A percentile compares a stretch with the other conserved stretches of the same genome.
These are phyloP conservation scores for Zygoascus flipseniorum DNA, from an alignment of 805 yeast genomes.

Conservation along the genomic window DNA sequence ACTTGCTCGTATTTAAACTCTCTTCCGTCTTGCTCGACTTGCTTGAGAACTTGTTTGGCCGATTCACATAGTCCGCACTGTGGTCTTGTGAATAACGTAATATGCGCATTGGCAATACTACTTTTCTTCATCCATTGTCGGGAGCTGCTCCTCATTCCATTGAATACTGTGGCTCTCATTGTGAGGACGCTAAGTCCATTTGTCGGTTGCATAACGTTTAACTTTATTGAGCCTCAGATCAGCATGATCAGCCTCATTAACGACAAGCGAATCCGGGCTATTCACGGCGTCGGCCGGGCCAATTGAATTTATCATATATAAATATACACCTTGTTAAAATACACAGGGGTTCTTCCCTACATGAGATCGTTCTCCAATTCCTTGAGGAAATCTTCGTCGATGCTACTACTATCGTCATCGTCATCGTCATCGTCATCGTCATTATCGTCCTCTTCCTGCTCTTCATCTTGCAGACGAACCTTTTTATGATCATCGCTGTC, in stretches of 20 bases:
- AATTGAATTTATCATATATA: not conserved
- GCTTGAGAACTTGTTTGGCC: slow-evolving; percentile 21
- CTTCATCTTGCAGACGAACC: slow-evolving; percentile 6
- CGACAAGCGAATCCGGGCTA: not conserved
- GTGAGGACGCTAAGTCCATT: not conserved
- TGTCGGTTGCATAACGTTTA: no score
- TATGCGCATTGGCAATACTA: not conserved
- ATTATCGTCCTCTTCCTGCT: slow-evolving; percentile 3
- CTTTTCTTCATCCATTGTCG: not conserved
- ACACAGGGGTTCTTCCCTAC: slow-evolving; percentile 5
- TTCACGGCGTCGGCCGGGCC: not conserved
- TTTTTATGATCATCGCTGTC: slow-evolving; percentile 13
- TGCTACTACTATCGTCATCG: slow-evolving; percentile 19
- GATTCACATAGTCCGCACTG: slow-evolving; percentile 29
- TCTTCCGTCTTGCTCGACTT: not conserved
- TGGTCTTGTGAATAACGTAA: slow-evolving; percentile 26
- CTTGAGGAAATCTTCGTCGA: slow-evolving; percentile 16
- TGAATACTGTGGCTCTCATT: not conserved
- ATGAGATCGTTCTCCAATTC: slow-evolving; percentile 23
- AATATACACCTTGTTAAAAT: not conserved
- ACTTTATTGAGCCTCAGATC: not conserved
- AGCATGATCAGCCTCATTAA: not conserved
- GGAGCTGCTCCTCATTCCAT: not conserved
- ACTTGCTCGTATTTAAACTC: slow-evolving; percentile 20
- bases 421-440: slow-evolving; percentile 14